A percentile compares a stretch with the other conserved stretches of the same genome.
These are phyloP conservation scores for Tetracladium maxilliforme DNA, from an alignment of 2,329 filamentous ascomycete species.

Conservation along the genomic window DNA sequence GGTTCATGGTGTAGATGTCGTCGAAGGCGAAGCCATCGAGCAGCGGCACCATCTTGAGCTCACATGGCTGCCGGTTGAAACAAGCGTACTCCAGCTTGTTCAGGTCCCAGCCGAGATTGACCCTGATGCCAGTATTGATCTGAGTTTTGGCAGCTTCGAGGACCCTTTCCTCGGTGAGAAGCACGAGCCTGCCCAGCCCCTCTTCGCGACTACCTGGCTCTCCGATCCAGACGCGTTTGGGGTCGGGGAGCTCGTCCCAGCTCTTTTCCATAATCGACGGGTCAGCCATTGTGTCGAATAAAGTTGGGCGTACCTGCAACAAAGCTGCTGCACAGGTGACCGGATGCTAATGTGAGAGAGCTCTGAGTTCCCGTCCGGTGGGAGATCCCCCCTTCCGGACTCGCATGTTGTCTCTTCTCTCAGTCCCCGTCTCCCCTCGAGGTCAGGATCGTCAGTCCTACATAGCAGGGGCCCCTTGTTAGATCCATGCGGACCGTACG, in stretches of 20 bases:
- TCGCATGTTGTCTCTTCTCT: no score
- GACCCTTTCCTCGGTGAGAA: slow-evolving; percentile 36
- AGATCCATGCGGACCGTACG: no score
- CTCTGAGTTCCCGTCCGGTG: no score
- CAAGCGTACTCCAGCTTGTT: slow-evolving; percentile 39
- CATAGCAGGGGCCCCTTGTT: no score
- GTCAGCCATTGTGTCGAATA: no score
- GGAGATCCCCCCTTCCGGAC: no score
- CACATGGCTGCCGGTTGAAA: slow-evolving; percentile 32
- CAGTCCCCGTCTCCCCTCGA: no score
- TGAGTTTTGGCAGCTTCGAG: slow-evolving; percentile 29
- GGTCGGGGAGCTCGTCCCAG: slow-evolving; percentile 6
- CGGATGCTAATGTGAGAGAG: no score
- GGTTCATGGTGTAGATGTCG: slow-evolving; percentile 33
- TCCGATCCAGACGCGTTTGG: slow-evolving; percentile 10
- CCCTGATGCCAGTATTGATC: slow-evolving; percentile 33
- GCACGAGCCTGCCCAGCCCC: slow-evolving; percentile 18
- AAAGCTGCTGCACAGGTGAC: no score
- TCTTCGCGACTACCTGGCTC: slow-evolving; percentile 7
- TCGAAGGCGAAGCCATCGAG: slow-evolving; percentile 30
- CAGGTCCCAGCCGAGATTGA: slow-evolving; percentile 38
- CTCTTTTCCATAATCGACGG: no score
- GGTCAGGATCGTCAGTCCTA: no score
- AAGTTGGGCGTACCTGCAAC: no score
- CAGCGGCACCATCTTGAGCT: slow-evolving; percentile 32